Evolutionary conservation across 257 asterid genomes (phyloP).

Genomic region (Capsicum pubescens): DNA sequence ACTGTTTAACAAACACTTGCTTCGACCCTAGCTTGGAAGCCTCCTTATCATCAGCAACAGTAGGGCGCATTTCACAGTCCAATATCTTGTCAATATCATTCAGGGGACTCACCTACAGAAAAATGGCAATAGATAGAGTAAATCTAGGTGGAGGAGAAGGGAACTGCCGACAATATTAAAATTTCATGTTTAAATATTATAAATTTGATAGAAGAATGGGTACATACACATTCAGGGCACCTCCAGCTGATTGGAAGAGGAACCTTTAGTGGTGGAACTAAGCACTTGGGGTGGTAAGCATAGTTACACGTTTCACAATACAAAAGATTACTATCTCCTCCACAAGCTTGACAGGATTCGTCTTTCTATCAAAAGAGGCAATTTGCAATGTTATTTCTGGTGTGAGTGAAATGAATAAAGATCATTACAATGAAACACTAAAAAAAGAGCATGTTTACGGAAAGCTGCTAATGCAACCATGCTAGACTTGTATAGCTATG

Average conservation of each 20-base stretch:
- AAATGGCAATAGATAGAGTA: constrained; percentile 20
- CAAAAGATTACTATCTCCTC: constrained; percentile 60
- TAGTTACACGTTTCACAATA: constrained; percentile 82
- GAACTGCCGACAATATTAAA: constrained; percentile 28
- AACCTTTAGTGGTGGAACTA: constrained; percentile 66
- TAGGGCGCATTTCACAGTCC: constrained; percentile 91
- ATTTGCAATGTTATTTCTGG: constrained; percentile 10
- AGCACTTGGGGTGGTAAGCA: constrained; percentile 82
- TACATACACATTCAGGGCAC: constrained; percentile 96
- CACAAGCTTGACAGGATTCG: constrained; percentile 83
- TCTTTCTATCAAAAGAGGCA: constrained; percentile 59
- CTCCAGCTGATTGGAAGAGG: constrained; percentile 80
- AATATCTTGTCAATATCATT: constrained; percentile 87
- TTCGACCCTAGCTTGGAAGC: constrained; percentile 70
- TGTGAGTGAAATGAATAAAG: background rate
- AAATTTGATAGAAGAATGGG: constrained; percentile 30
- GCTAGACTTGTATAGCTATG: background rate
- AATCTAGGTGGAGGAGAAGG: constrained; percentile 12
- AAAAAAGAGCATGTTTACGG: constrained; percentile 8
- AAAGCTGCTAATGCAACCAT: background rate
- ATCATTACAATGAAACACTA: constrained; percentile 18
- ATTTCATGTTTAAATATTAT: constrained; percentile 29
- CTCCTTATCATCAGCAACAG: constrained; percentile 65
- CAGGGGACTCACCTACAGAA: constrained; percentile 76
- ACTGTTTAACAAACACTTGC: constrained; percentile 86